phyloP scores from a whole-genome alignment of 805 yeast species.

The Hanseniaspora meyeri region DNA sequence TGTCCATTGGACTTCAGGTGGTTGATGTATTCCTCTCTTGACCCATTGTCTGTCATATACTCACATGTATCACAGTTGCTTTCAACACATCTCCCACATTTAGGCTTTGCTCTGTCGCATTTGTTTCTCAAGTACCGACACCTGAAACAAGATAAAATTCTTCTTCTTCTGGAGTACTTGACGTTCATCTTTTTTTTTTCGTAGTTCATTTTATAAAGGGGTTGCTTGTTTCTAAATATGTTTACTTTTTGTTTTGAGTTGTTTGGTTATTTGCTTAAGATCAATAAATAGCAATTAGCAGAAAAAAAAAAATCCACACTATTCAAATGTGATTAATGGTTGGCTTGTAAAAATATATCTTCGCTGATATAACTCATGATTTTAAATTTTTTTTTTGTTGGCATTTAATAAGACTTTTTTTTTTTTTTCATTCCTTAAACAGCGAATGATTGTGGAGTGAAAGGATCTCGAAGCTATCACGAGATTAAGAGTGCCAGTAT shows the following conservation, averaged over 20 bases:
- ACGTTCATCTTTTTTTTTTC: neutral
- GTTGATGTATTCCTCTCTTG: neutral
- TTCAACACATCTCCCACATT: conserved; percentile 6
- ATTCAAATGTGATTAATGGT: neutral
- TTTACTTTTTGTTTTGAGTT: neutral
- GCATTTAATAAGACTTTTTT: too few species aligned
- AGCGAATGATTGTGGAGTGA: neutral
- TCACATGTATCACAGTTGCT: neutral
- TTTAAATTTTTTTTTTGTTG: neutral
- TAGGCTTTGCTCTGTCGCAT: conserved; percentile 7
- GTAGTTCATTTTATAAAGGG: neutral
- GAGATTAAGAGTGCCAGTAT: too few species aligned
- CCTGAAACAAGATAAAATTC: conserved; percentile 9
- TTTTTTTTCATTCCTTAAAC: neutral
- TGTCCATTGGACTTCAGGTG: neutral
- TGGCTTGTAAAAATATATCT: neutral
- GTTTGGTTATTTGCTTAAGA: neutral
- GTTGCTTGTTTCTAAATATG: neutral
- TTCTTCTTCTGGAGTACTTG: conserved; percentile 4
- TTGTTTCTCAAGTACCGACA: conserved; percentile 11
- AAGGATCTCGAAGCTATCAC: neutral
- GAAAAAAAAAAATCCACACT: too few species aligned
- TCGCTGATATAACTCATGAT: neutral
- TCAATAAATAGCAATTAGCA: too few species aligned
- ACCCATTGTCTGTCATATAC: conserved; percentile 5